Base-by-base conservation (phyloP, 495 filamentous ascomycete species). In the Niebla homalea region DNA sequence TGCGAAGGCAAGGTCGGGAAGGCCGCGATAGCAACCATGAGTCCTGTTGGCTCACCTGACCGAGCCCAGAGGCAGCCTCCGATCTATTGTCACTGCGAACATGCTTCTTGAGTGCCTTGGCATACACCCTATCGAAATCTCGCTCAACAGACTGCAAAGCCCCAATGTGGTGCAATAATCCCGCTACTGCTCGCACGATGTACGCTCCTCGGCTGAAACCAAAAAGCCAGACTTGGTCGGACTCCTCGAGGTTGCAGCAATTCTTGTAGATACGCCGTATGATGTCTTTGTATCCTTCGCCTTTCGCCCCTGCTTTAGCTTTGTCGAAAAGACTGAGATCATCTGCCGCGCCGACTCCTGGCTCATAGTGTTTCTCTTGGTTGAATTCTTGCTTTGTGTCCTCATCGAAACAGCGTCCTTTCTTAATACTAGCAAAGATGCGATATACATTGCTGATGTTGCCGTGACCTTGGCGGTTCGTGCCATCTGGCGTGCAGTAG, bases 121-220 rank as follows among this genome's bases (percentile, higher is more conserved):
- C 53, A 57, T 67, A 74, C 3, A 70, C 58, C 29, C 61, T 61
- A 4, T 64, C 54, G 53, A 74, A 72, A 20, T 65, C 62, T 57
- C 15, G 64, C 63, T 1, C 55, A 50, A 18, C 57, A 55, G 2
- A 57, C 57, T 7, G 66, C 57, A 1, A 70, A 55, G 4, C 76
- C 74, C 51, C 25, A 44, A 77, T 62, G 36, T 72, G 59, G 4
- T 62, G 66, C 19, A 79, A 66, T 0, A 79, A 51, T 0, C 73
- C 74, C 5, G 73, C 75, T 10, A 77, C 64, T 10, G 71, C 66
- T 7, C 76, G 66, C 1, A 70, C 76, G 0, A 75, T 76, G 47
- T 69, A 79, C 1, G 76, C 74, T 11, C 76, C 76, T 20, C 76
- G 63, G 7, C 73, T 77, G 60, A 79, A 79, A 2, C 76, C 76